Evolutionary conservation across 192 early-diverging fungal species (phyloP).

Genomic region (Umbelopsis ramanniana): DNA sequence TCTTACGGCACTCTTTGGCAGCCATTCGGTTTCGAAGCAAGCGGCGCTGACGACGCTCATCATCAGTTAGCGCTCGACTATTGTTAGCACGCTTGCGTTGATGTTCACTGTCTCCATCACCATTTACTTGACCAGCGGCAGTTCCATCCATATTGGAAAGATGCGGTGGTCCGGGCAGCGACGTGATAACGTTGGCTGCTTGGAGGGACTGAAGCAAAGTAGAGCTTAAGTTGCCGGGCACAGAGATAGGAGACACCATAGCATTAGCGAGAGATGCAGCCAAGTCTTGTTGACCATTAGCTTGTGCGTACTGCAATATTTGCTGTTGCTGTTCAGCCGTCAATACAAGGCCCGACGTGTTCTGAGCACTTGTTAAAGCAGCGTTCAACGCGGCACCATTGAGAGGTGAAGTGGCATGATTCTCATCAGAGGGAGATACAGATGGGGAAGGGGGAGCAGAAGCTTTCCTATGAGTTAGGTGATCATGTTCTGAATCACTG

Average conservation of each 20-base stretch:
- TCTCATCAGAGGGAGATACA: slow-evolving; percentile 7
- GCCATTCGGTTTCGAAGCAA: slow-evolving; percentile 78
- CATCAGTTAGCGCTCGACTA: slow-evolving; percentile 56
- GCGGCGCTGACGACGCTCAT: slow-evolving; percentile 76
- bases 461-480: background rate
- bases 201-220: slow-evolving; percentile 35
- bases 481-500: slow-evolving; percentile 17
- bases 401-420: slow-evolving; percentile 4
- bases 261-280: slow-evolving; percentile 40
- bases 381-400: slow-evolving; percentile 14
- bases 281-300: slow-evolving; percentile 35
- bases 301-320: slow-evolving; percentile 38
- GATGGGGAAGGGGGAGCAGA: slow-evolving; percentile 20
- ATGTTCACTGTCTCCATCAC: slow-evolving; percentile 1
- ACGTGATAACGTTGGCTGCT: slow-evolving; percentile 38
- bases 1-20: slow-evolving; percentile 84
- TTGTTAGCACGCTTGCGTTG: slow-evolving; percentile 22
- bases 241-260: slow-evolving; percentile 42
- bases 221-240: slow-evolving; percentile 27
- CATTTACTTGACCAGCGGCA: slow-evolving; percentile 18
- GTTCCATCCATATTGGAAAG: slow-evolving; percentile 18
- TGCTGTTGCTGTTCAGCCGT: slow-evolving; percentile 37
- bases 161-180: slow-evolving; percentile 36
- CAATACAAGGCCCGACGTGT: slow-evolving; percentile 18
- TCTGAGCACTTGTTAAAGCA: slow-evolving; percentile 12